phyloP scores from a whole-genome alignment of 345 rosid genomes.

The Populus pruinosa region DNA sequence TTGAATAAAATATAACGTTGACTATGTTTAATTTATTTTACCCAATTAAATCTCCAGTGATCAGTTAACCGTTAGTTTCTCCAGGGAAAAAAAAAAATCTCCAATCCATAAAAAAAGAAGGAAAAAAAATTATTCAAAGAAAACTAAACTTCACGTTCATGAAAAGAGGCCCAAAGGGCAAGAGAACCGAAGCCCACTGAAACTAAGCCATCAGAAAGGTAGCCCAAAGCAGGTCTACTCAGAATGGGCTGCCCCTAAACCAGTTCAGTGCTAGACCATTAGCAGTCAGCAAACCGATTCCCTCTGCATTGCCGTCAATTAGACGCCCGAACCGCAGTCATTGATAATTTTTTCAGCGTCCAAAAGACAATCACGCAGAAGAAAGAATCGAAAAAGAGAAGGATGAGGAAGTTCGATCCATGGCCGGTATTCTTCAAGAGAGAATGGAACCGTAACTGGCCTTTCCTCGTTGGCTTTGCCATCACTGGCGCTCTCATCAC shows the following conservation, averaged over 20 bases:
- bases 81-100: too few species aligned
- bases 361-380: not conserved
- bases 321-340: not conserved
- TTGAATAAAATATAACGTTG: too few species aligned
- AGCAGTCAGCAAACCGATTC: not conserved
- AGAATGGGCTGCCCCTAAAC: not conserved
- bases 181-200: not conserved
- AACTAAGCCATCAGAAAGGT: not conserved
- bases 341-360: not conserved
- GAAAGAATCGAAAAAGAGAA: not conserved
- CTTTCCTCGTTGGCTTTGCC: constrained; percentile 78
- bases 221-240: not conserved
- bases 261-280: not conserved
- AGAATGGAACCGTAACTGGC: constrained; percentile 76
- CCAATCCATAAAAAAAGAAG: too few species aligned
- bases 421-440: constrained; percentile 85
- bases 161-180: too few species aligned
- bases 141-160: too few species aligned
- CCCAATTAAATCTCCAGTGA: too few species aligned
- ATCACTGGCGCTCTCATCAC: constrained; percentile 66
- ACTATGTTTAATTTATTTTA: too few species aligned
- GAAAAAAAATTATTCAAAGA: too few species aligned
- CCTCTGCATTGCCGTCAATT: not conserved
- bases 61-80: too few species aligned
- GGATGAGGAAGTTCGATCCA: constrained; percentile 57